These are phyloP conservation scores for Setomelanomma holmii DNA, from an alignment of 2,329 filamentous ascomycete genomes.

Conservation along the genomic window DNA sequence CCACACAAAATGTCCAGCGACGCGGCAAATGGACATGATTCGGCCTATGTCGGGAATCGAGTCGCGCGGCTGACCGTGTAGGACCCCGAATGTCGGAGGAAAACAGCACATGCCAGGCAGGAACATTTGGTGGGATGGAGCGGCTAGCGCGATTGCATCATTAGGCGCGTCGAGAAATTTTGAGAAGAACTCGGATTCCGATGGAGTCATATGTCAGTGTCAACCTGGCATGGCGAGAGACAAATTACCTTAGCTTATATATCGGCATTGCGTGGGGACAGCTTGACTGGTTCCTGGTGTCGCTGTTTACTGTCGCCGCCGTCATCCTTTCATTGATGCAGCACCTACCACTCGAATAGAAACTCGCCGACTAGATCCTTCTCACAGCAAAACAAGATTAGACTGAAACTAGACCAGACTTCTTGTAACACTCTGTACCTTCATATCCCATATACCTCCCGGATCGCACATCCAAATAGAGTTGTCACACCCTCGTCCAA, in stretches of 20 bases:
- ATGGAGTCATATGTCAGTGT: constrained; percentile 24
- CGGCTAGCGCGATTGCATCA: constrained; percentile 43
- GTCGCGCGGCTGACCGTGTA: too few species aligned
- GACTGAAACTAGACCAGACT: background rate
- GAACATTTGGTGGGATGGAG: constrained; percentile 22
- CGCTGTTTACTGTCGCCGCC: constrained; percentile 22
- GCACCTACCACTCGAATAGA: constrained; percentile 9
- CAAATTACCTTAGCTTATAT: constrained; percentile 11
- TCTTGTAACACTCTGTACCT: background rate
- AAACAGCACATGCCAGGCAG: background rate
- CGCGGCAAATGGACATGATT: too few species aligned
- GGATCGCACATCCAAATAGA: constrained; percentile 25
- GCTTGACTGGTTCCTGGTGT: constrained; percentile 21
- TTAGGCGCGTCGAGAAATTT: constrained; percentile 39
- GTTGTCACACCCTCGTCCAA: constrained; percentile 22
- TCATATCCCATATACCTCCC: constrained; percentile 10
- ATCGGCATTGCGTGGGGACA: constrained; percentile 20
- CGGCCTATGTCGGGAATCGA: too few species aligned
- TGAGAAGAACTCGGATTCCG: constrained; percentile 21
- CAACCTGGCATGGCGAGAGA: constrained; percentile 4
- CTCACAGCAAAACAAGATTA: background rate
- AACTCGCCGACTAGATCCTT: background rate
- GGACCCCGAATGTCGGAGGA: constrained; percentile 14
- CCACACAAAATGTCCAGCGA: too few species aligned
- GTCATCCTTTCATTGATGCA: constrained; percentile 20